Evolutionary conservation across 129 eudicot genomes (phyloP).

Genomic region (Ambrosia artemisiifolia): DNA sequence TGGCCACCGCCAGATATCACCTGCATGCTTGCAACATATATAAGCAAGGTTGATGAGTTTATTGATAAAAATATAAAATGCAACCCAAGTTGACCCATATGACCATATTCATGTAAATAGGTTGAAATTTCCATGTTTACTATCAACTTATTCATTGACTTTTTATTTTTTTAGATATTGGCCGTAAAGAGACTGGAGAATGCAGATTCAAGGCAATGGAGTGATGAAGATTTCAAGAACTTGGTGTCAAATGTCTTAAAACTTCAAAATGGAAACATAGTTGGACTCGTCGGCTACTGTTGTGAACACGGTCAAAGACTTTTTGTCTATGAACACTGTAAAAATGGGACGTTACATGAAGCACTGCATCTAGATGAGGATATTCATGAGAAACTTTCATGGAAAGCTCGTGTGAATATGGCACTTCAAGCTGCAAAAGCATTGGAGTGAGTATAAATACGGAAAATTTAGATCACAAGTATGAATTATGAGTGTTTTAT

Average conservation of each 20-base stretch:
- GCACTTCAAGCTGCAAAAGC: constrained; percentile 93
- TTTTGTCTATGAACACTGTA: constrained; percentile 70
- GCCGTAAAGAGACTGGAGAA: constrained; percentile 85
- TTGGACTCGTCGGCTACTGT: constrained; percentile 80
- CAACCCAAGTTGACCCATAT: too few relatives aligned
- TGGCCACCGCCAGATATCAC: background rate
- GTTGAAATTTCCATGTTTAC: too few relatives aligned
- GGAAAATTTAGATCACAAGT: background rate
- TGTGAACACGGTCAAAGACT: constrained; percentile 69
- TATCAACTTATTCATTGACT: background rate
- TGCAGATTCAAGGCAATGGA: constrained; percentile 45
- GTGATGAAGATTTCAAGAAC: constrained; percentile 57
- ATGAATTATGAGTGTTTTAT: background rate
- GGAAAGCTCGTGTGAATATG: constrained; percentile 69
- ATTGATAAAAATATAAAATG: too few relatives aligned
- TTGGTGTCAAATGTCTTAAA: constrained; percentile 54
- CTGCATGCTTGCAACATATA: background rate
- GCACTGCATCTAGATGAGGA: constrained; percentile 73
- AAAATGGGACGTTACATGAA: constrained; percentile 78
- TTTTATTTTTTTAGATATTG: constrained; percentile 42
- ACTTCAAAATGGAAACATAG: constrained; percentile 63
- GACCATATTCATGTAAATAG: too few relatives aligned
- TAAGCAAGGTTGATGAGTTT: too few relatives aligned
- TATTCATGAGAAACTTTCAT: constrained; percentile 66
- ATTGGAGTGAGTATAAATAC: constrained; percentile 59